These are phyloP conservation scores for Triticum urartu DNA, from an alignment of 176 grass and related monocot genomes.

Conservation along the genomic window DNA sequence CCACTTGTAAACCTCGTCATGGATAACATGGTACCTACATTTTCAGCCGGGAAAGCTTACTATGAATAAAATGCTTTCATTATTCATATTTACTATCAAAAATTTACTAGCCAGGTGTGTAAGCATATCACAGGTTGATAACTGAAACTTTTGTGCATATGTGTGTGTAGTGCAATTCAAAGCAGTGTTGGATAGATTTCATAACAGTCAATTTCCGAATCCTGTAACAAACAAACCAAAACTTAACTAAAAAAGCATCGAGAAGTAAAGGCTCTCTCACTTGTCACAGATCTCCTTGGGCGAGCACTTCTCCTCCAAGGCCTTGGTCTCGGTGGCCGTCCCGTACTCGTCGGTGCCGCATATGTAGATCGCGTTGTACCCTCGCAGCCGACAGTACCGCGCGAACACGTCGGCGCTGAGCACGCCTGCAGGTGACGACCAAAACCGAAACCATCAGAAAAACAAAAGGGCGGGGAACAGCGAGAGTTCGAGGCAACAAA, in stretches of 20 bases:
- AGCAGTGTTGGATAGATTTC: background rate
- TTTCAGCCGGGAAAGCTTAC: constrained; percentile 1
- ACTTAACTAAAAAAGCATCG: background rate
- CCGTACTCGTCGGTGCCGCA: constrained; percentile 98
- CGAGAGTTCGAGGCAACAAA: background rate
- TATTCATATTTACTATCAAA: background rate
- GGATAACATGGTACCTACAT: constrained; percentile 84
- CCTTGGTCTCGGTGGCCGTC: constrained; percentile 95
- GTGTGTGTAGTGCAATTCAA: background rate
- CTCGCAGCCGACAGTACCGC: constrained; percentile 75
- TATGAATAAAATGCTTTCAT: constrained; percentile 26
- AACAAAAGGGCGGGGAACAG: background rate
- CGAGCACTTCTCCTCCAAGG: constrained; percentile 95
- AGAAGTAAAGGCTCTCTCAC: constrained; percentile 41
- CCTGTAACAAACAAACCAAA: background rate
- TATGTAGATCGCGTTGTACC: constrained; percentile 90
- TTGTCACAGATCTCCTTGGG: constrained; percentile 96
- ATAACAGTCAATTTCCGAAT: background rate
- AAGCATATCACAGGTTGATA: background rate
- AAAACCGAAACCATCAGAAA: background rate
- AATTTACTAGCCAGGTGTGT: background rate
- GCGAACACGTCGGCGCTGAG: constrained; percentile 97
- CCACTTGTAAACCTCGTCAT: constrained; percentile 88
- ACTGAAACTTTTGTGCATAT: background rate
- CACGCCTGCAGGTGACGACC: constrained; percentile 47